Conservation (phyloP, 495 filamentous ascomycete genomes). For the Evernia prunastri region DNA sequence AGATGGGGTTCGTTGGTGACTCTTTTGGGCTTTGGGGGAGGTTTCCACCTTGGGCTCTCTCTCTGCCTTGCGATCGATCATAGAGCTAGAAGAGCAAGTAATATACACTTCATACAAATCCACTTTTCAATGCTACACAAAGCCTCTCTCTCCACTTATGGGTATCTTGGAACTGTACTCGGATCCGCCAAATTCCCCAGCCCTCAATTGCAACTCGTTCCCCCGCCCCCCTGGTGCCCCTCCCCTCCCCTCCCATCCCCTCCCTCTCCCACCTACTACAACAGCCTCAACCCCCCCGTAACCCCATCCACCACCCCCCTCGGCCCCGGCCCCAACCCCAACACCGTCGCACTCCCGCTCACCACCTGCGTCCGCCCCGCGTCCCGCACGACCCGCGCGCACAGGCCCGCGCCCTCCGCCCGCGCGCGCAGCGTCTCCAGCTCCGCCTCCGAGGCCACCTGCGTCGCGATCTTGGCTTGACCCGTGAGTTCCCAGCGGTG, state of each 20-base stretch:
- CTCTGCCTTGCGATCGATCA: background rate
- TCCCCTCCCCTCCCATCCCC: background rate
- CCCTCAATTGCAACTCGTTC: too few relatives aligned
- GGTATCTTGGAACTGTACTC: background rate
- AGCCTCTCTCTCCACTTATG: background rate
- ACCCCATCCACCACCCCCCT: conserved; percentile 81
- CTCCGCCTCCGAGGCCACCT: conserved; percentile 76
- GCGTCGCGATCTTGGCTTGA: conserved; percentile 88
- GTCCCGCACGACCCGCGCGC: conserved; percentile 83
- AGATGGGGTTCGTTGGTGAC: background rate
- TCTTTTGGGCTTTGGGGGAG: background rate
- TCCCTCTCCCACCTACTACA: conserved; percentile 42
- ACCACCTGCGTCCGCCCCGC: conserved; percentile 97
- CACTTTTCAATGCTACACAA: too few relatives aligned
- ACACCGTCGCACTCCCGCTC: conserved; percentile 81
- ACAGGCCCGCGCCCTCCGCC: conserved; percentile 73
- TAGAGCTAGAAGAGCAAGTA: background rate
- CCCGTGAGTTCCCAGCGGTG: conserved; percentile 75
- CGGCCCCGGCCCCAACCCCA: conserved; percentile 83
- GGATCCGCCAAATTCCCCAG: too few relatives aligned
- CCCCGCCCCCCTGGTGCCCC: too few relatives aligned
- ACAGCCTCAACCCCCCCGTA: conserved; percentile 79
- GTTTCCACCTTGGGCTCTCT: background rate
- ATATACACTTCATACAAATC: background rate
- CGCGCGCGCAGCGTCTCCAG: conserved; percentile 52